Percentiles rank a stretch among this genome's conserved stretches.
Conservation (phyloP, 108 stramenopile genomes). For the Skeletonema marinoi region DNA sequence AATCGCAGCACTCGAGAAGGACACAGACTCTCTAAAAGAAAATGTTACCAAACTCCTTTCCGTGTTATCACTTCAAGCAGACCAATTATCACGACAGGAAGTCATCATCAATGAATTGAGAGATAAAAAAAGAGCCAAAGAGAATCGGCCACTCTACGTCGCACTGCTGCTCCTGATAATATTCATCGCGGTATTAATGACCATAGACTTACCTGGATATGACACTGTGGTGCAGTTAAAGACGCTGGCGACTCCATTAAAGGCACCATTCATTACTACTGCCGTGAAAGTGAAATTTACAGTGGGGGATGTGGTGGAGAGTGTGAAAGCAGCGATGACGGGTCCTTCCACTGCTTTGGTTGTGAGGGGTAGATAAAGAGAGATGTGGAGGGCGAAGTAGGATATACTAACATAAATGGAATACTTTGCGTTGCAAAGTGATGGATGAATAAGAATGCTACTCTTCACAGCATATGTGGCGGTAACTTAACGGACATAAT, state of each 20-base stretch:
- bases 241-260: slow-evolving; percentile 11
- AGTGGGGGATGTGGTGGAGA: slow-evolving; percentile 18
- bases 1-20: slow-evolving; percentile 14
- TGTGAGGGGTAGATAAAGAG: not conserved
- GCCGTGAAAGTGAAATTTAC: slow-evolving; percentile 19
- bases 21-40: slow-evolving; percentile 2
- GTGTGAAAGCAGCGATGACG: slow-evolving; percentile 12
- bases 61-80: slow-evolving; percentile 8
- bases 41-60: slow-evolving; percentile 21
- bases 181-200: not conserved
- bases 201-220: not conserved
- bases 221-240: slow-evolving; percentile 14
- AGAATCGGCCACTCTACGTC: not conserved
- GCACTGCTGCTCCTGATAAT: not conserved
- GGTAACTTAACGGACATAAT: too few relatives aligned
- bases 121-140: slow-evolving; percentile 1
- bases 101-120: slow-evolving; percentile 10
- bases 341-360: slow-evolving; percentile 2
- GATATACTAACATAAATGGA: not conserved
- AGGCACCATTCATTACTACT: slow-evolving; percentile 21
- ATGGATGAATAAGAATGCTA: not conserved
- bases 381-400: not conserved
- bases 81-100: slow-evolving; percentile 12
- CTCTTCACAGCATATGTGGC: not conserved
- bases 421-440: not conserved